Base-by-base conservation (phyloP, 2,329 filamentous ascomycete species). In the Lecanoromycetidae sp. region DNA sequence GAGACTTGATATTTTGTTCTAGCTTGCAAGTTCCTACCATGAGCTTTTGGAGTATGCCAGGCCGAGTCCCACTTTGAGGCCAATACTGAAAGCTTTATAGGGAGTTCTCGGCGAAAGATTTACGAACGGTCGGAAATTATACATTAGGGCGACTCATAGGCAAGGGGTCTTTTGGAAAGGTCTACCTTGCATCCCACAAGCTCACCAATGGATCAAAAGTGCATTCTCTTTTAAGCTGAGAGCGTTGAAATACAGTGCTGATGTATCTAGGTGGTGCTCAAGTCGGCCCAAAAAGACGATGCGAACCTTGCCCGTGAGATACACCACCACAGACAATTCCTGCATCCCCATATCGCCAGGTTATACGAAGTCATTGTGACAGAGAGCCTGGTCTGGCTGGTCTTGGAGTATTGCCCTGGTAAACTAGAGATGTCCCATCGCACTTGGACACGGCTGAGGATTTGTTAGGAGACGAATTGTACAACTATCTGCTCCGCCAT, bases 301-400 rank as follows among this genome's bases (percentile, higher is more conserved):
- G 79, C 86, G 46, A 98, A 98, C 63, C 80, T 98, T 40, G 90
- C 90, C 13, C 84, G 91, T 57, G 91, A 98, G 65, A 98, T 98
- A 57, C 91, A 98, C 65, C 91, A 98, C 63, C 91, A 98, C 64
- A 84, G 91, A 56, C 91, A 98, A 66, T 95, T 98, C 66, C 76
- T 94, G 55, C 91, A 98, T 61, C 91, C 91, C 19, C 91, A 98
- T 67, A 98, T 98, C 58, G 88, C 91, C 37, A 79, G 91, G 42
- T 72, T 98, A 19, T 96, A 98, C 71, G 91, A 98, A 70, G 90
- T 98, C 51, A 94, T 98, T 58, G 88, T 98, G 53, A 98, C 91
- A 1, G 91, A 98, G 67, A 80, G 72, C 41, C 66, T 96, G 63
- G 93, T 98, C 44, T 98, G 91, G 91, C 75, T 98, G 60, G 91